Evolutionary conservation across 2,329 filamentous ascomycete species (phyloP), one percentile per base, ranked within the genome.

Genomic region (Sphaerulina populicola): DNA sequence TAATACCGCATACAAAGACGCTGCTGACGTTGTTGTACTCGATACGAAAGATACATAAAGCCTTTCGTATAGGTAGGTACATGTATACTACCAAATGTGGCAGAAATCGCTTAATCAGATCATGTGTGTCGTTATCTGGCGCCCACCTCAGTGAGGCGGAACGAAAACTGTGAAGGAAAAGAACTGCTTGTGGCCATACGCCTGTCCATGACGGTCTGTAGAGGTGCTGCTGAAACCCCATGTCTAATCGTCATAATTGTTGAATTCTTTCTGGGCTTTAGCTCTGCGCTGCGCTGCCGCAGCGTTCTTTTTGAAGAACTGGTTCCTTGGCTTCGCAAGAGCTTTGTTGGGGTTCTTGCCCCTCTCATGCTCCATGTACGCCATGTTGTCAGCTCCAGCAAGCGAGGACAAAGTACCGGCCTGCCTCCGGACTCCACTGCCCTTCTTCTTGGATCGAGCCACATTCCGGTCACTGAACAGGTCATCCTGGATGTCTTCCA

Each of bases 321-420:
- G 58, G 54, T 71, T 74, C 47, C 70, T 65, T 57, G 70, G 69
- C 57, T 65, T 64, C 57, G 71, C 72, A 37, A 74, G 61, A 43
- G 72, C 69, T 61, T 74, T 74, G 54, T 76, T 76, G 45, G 65
- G 65, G 35, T 57, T 60, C 35, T 47, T 31, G 29, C 61, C 61
- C 64, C 68, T 73, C 37, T 69, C 69, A 53, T 71, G 72, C 65
- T 77, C 74, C 52, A 74, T 68, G 56, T 77, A 97, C n/a, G 91
- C 90, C 93, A 98, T 97, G 66, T 94, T 88, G 66, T 94, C 87
- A 0, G 90, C 93, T 51, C 93, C 93, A 49, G 86, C 88, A 50
- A 96, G 77, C 61, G 94, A 90, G 45, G 83, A 85, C 49, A 98
- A 75, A 10, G 83, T 88, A 21, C 89, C 91, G 0, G 90, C 93